Conservation (phyloP, 257 asterid species). For the Anisodus tanguticus region DNA sequence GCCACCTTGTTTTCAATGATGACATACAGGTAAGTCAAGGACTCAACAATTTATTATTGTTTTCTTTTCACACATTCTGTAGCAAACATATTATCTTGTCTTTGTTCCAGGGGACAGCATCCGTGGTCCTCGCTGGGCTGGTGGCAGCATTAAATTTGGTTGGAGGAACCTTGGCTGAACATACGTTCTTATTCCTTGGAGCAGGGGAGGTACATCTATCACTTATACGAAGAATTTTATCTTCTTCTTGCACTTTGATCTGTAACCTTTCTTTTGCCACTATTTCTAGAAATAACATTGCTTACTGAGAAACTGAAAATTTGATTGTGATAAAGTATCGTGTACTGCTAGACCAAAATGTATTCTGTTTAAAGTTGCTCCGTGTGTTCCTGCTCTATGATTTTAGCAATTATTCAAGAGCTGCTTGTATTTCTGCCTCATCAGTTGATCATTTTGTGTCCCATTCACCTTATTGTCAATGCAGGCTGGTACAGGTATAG, state of each 20-base stretch:
- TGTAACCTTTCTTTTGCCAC: background rate
- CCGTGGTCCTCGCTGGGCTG: conserved; percentile 82
- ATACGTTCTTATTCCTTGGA: conserved; percentile 75
- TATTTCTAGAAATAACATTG: background rate
- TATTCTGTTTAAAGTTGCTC: too few species aligned
- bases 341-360: background rate
- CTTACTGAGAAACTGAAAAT: background rate
- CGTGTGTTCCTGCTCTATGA: too few species aligned
- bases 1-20: conserved; percentile 85
- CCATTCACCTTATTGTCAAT: conserved; percentile 35
- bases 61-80: conserved; percentile 11
- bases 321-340: background rate
- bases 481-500: conserved; percentile 98
- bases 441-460: conserved; percentile 17
- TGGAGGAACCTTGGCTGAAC: conserved; percentile 76
- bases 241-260: conserved; percentile 21
- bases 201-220: conserved; percentile 73
- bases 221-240: background rate
- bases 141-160: conserved; percentile 65
- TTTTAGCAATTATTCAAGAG: too few species aligned
- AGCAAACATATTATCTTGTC: background rate
- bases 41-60: background rate
- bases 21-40: conserved; percentile 65
- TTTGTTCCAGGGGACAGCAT: conserved; percentile 75
- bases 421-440: background rate